Conservation (phyloP, 805 yeast species). For the Starmerella vitae region DNA sequence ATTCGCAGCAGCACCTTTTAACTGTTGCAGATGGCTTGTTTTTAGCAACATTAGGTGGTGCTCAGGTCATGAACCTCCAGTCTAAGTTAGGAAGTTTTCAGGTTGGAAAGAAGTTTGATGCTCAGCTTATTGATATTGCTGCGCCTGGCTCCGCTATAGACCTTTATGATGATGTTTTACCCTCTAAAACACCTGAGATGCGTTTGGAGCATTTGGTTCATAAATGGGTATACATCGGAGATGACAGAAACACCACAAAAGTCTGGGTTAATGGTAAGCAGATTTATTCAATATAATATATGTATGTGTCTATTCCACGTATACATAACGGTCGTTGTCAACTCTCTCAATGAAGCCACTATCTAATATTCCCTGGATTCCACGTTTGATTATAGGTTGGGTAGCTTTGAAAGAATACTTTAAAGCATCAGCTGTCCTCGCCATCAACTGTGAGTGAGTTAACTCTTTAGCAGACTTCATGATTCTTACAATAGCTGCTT, state of each 20-base stretch:
- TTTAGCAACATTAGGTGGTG: conserved; percentile 85
- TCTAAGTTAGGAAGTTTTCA: conserved; percentile 54
- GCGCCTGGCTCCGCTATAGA: conserved; percentile 50
- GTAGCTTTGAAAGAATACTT: conserved; percentile 70
- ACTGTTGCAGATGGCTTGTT: conserved; percentile 58
- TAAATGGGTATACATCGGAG: conserved; percentile 90
- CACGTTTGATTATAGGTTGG: conserved; percentile 69
- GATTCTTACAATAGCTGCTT: conserved; percentile 87
- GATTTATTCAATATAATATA: conserved; percentile 27
- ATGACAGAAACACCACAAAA: conserved; percentile 67
- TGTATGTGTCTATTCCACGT: not conserved
- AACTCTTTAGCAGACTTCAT: conserved; percentile 84
- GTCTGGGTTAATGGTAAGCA: conserved; percentile 75
- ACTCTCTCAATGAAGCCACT: conserved; percentile 72
- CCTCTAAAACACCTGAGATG: conserved; percentile 20
- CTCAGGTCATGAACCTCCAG: conserved; percentile 51
- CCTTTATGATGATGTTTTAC: conserved; percentile 45
- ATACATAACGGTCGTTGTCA: too few species aligned
- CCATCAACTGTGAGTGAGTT: conserved; percentile 63
- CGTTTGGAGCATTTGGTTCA: conserved; percentile 48
- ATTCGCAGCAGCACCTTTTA: conserved; percentile 33
- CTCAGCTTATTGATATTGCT: conserved; percentile 57
- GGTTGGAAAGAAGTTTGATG: conserved; percentile 71
- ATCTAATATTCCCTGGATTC: conserved; percentile 73
- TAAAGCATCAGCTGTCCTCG: conserved; percentile 75